Conservation (phyloP, 148 eudicot genomes). For the Rheum nobile region DNA sequence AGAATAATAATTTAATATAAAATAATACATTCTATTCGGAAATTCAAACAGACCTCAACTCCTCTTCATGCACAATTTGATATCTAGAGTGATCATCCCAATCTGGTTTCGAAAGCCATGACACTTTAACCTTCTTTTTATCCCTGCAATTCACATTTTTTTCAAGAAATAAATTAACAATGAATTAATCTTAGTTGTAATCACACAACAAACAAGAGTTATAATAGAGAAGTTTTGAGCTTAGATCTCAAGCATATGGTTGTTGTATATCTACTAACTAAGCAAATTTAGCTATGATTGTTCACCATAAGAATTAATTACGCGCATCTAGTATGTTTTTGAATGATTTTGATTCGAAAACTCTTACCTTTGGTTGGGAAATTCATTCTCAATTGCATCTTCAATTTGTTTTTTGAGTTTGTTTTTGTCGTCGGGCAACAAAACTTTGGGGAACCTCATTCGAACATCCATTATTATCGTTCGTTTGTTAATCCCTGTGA, state of each 20-base stretch:
- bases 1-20: too few relatives aligned
- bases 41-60: too few relatives aligned
- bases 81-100: neutral
- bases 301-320: too few relatives aligned
- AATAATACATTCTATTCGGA: too few relatives aligned
- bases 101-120: neutral
- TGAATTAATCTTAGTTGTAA: neutral
- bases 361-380: neutral
- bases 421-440: neutral
- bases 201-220: neutral
- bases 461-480: slow-evolving; percentile 1
- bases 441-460: neutral
- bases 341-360: neutral
- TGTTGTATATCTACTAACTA: too few relatives aligned
- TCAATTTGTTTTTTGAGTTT: neutral
- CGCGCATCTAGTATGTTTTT: neutral
- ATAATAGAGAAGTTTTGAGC: too few relatives aligned
- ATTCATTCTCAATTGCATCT: neutral
- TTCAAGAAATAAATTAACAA: too few relatives aligned
- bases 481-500: neutral
- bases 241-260: too few relatives aligned
- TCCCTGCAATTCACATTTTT: neutral
- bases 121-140: neutral
- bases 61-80: neutral
- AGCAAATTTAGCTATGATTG: too few relatives aligned